Conservation (phyloP, 805 yeast genomes). For the Kodamaea kaohsiungensis region DNA sequence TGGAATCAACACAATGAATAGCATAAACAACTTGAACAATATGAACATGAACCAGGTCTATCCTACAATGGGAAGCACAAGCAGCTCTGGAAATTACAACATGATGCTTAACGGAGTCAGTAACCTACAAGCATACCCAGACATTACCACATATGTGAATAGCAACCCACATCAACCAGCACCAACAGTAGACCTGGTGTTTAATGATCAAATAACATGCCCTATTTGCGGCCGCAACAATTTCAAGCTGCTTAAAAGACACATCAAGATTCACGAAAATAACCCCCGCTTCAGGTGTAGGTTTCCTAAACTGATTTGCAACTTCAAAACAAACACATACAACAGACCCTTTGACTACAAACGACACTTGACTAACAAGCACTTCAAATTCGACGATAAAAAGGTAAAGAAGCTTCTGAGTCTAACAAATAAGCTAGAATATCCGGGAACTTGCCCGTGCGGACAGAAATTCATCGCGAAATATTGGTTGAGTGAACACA, state of each 20-base stretch:
- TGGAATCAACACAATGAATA: neutral
- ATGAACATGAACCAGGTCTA: constrained; percentile 1
- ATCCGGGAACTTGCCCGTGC: constrained; percentile 11
- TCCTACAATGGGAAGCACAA: neutral
- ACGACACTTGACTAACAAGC: constrained; percentile 11
- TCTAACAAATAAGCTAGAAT: constrained; percentile 9
- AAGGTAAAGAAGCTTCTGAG: constrained; percentile 10
- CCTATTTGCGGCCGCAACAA: constrained; percentile 10
- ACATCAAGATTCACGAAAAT: constrained; percentile 11
- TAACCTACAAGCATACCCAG: constrained; percentile 11
- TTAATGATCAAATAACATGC: constrained; percentile 11
- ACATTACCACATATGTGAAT: constrained; percentile 13
- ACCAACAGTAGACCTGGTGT: constrained; percentile 13
- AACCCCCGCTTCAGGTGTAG: constrained; percentile 10
- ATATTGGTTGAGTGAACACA: constrained; percentile 10
- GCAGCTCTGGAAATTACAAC: neutral
- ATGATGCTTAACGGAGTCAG: neutral
- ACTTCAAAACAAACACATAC: constrained; percentile 10
- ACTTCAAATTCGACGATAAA: constrained; percentile 10
- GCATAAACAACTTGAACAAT: neutral
- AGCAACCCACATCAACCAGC: constrained; percentile 13
- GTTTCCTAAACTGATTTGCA: constrained; percentile 11
- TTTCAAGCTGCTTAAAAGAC: constrained; percentile 12
- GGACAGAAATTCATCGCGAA: constrained; percentile 10
- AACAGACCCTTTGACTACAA: constrained; percentile 11